Evolutionary conservation across 768 basidiomycete species (phyloP).

Genomic region (Psilocybe sp.): DNA sequence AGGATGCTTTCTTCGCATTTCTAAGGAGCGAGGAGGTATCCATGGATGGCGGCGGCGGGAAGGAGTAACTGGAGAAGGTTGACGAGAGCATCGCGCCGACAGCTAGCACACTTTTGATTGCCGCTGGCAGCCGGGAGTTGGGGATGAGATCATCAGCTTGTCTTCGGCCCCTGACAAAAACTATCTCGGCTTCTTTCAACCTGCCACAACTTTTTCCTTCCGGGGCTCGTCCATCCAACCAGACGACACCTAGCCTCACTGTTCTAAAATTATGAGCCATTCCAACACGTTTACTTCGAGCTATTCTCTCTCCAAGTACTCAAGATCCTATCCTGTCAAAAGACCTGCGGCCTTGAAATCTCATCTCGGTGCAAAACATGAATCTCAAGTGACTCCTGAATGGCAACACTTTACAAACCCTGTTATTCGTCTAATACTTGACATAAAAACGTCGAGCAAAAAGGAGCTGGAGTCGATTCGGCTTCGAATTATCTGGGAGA

Average conservation of each 20-base stretch:
- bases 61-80: background rate
- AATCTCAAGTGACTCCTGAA: constrained; percentile 36
- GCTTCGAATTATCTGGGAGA: constrained; percentile 62
- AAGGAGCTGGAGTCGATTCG: constrained; percentile 61
- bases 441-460: constrained; percentile 48
- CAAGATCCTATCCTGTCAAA: constrained; percentile 52
- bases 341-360: constrained; percentile 4
- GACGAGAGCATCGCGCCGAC: background rate
- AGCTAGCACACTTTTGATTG: no score
- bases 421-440: constrained; percentile 57
- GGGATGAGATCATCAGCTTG: no score
- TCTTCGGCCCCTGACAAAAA: no score
- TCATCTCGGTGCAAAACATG: constrained; percentile 14
- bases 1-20: constrained; percentile 32
- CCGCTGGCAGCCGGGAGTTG: no score
- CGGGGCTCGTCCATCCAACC: background rate
- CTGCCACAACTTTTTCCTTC: background rate
- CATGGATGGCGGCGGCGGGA: background rate
- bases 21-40: constrained; percentile 6
- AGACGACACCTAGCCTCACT: constrained; percentile 6
- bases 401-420: constrained; percentile 84
- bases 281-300: constrained; percentile 59
- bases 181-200: no score
- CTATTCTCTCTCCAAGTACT: constrained; percentile 63
- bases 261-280: constrained; percentile 35